Base-by-base conservation (phyloP, 2,329 filamentous ascomycete genomes). In the Colletotrichum tropicicola region DNA sequence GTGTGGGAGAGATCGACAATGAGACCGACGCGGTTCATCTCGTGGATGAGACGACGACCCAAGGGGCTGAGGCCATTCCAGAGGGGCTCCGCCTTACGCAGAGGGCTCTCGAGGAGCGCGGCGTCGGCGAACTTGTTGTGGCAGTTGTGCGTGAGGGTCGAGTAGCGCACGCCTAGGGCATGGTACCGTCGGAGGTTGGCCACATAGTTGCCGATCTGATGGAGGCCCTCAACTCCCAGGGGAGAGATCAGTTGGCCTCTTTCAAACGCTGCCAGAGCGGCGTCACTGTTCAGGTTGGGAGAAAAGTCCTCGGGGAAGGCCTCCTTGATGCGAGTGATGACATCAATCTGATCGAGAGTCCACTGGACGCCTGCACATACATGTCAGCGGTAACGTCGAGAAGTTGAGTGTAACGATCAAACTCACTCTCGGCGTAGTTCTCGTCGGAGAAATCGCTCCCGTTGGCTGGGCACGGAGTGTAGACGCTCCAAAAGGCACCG, bases 21-120 rank as follows among this genome's bases (percentile, higher is more conserved):
- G 90, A 98, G 94, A 25, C 95, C 95, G 2, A 98, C 82, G 3
- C 95, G 87, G 75, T 98, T 98, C 94, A 98, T 98, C 81, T 98
- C 95, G 35, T 83, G 83, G 45, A 98, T 83, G 0, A 98, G 79
- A 12, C 83, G 75, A 54, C 87, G 85, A 5, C 95, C 95, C 1
- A 84, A 84, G 1, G 85, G 81, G 64, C 91, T 95, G 2, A 98
- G 83, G 2, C 95, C 95, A 55, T 85, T 81, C 87, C 90, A 92
- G 59, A 85, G 80, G 0, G 91, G 87, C 55, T 85, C 76, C 64
- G 87, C 82, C 76, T 81, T 78, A 69, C 79, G 73, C 13, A 81
- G 70, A 1, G 86, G 85, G 28, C 80, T 75, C 66, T 91, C 82
- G 70, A 83, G 82, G 6, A 96, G 78, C 3, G 94, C 94, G 4